Conservation (phyloP, 2,329 filamentous ascomycete genomes). For the Nemania sp. region DNA sequence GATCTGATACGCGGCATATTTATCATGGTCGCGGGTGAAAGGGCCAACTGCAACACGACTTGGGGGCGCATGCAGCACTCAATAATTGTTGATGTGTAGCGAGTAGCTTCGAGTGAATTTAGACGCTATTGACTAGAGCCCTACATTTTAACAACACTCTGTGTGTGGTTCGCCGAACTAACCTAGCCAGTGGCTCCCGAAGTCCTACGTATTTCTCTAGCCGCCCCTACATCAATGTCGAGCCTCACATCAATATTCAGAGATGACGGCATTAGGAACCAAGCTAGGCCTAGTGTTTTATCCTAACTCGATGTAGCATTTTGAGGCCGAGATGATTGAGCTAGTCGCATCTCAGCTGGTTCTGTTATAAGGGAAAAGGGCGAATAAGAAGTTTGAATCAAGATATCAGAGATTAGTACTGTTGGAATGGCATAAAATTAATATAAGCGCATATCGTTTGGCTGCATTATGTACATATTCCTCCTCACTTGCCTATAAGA, state of each 20-base stretch:
- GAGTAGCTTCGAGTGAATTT: no score
- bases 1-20: background rate
- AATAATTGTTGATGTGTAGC: no score
- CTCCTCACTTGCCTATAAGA: background rate
- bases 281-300: no score
- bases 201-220: no score
- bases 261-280: background rate
- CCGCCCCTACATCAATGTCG: background rate
- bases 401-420: background rate
- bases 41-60: background rate
- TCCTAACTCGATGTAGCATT: background rate
- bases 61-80: background rate
- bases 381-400: background rate
- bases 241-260: background rate
- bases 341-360: background rate
- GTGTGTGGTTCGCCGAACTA: no score
- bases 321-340: background rate
- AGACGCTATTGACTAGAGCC: no score
- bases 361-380: background rate
- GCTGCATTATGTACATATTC: no score
- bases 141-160: no score
- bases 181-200: no score
- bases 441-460: background rate
- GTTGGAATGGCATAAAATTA: background rate
- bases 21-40: background rate